Evolutionary conservation across 805 yeast species (phyloP).

Genomic region (Naumovozyma baii): DNA sequence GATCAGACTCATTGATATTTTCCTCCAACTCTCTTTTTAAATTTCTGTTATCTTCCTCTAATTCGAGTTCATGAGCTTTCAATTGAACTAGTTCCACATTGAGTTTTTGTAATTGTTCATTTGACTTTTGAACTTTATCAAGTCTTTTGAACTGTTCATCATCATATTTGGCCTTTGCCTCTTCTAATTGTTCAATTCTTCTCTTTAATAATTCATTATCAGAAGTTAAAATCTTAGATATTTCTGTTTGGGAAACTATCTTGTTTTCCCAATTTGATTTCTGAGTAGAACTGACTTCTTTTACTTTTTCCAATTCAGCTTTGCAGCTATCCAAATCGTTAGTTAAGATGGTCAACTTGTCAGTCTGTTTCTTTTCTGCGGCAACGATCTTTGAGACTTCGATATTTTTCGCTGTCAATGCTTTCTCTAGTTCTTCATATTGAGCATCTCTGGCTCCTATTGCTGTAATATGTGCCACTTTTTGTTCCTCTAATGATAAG

Average conservation of each 20-base stretch:
- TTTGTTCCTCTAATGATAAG: constrained; percentile 16
- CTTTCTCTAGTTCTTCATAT: constrained; percentile 11
- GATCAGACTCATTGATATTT: constrained; percentile 12
- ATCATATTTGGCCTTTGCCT: constrained; percentile 10
- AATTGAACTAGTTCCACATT: constrained; percentile 24
- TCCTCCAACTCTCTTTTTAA: constrained; percentile 14
- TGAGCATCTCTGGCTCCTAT: constrained; percentile 23
- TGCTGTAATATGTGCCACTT: constrained; percentile 16
- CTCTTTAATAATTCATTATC: constrained; percentile 23
- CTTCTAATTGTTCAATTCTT: constrained; percentile 15
- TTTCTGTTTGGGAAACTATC: constrained; percentile 30
- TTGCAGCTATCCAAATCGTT: constrained; percentile 6
- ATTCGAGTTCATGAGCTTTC: constrained; percentile 22
- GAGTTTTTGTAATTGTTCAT: constrained; percentile 26
- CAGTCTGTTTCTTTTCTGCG: constrained; percentile 8
- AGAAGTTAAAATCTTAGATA: constrained; percentile 23
- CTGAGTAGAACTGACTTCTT: constrained; percentile 11
- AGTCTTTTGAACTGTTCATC: constrained; percentile 11
- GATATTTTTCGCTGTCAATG: constrained; percentile 7
- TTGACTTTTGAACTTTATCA: constrained; percentile 14
- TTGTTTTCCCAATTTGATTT: constrained; percentile 29
- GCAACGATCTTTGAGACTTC: constrained; percentile 6
- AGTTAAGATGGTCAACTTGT: constrained; percentile 3
- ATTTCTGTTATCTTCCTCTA: constrained; percentile 22
- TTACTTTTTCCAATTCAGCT: constrained; percentile 8